phyloP scores from a whole-genome alignment of 108 stramenopile species.

The Nitzschia sp. region DNA sequence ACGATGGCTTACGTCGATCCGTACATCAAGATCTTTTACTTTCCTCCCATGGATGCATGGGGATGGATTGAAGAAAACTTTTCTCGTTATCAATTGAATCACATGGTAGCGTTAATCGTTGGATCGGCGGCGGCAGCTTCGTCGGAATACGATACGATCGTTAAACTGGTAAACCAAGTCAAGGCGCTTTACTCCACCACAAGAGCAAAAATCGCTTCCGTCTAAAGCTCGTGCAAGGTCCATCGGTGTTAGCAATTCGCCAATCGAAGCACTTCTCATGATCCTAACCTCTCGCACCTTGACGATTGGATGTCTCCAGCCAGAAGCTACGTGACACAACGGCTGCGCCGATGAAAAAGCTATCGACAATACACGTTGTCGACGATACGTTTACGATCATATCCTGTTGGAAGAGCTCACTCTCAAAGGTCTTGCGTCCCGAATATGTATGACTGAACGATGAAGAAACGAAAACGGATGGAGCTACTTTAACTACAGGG shows the following conservation, averaged over 20 bases:
- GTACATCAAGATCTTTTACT: constrained; percentile 92
- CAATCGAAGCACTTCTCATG: neutral
- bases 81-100: constrained; percentile 13
- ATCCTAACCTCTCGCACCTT: no score
- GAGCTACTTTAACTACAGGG: no score
- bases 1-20: constrained; percentile 84
- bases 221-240: no score
- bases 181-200: neutral
- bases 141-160: neutral
- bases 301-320: no score
- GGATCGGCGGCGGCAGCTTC: constrained; percentile 13
- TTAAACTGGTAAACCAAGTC: neutral
- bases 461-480: no score
- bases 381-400: no score
- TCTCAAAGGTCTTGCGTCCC: no score
- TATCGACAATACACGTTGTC: no score
- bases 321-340: no score
- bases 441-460: no score
- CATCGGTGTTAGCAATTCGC: no score
- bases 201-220: neutral
- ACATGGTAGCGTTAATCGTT: constrained; percentile 21
- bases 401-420: no score
- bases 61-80: constrained; percentile 32
- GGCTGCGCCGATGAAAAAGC: neutral
- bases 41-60: constrained; percentile 60